Percentiles rank a stretch among this genome's conserved stretches.
These are phyloP conservation scores for Yamadazyma triangularis DNA, from an alignment of 1,139 yeast genomes.

Conservation along the genomic window DNA sequence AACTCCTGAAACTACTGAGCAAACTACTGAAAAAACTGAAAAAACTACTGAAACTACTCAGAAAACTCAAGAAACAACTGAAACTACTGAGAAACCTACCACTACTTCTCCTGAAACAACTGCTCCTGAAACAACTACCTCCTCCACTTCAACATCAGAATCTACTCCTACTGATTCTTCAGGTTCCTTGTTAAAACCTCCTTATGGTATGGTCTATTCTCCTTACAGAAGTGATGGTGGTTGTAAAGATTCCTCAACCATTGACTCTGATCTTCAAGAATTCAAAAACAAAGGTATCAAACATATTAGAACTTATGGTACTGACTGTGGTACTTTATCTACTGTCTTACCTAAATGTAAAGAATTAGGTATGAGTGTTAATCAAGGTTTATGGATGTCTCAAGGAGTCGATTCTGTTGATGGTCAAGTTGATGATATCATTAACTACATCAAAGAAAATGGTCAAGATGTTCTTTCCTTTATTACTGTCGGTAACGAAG, in stretches of 20 bases:
- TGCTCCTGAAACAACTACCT: slow-evolving; percentile 7
- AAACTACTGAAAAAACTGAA: slow-evolving; percentile 10
- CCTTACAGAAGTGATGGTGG: slow-evolving; percentile 68
- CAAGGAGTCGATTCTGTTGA: slow-evolving; percentile 70
- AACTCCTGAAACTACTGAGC: slow-evolving; percentile 6
- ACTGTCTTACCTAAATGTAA: slow-evolving; percentile 62
- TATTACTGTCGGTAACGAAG: slow-evolving; percentile 86
- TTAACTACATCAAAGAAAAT: slow-evolving; percentile 46
- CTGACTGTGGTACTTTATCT: slow-evolving; percentile 70
- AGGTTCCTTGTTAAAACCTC: slow-evolving; percentile 24
- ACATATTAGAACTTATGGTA: slow-evolving; percentile 73
- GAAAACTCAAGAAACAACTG: slow-evolving; percentile 12
- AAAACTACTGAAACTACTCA: slow-evolving; percentile 12
- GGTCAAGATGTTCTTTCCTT: slow-evolving; percentile 70
- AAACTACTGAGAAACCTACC: slow-evolving; percentile 9
- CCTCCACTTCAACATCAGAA: slow-evolving; percentile 12
- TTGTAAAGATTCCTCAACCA: slow-evolving; percentile 58
- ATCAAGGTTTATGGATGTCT: slow-evolving; percentile 84
- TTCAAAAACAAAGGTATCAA: slow-evolving; percentile 60
- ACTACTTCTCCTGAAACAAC: slow-evolving; percentile 18
- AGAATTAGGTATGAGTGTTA: slow-evolving; percentile 62
- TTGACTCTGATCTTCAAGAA: slow-evolving; percentile 53
- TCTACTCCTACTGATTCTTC: slow-evolving; percentile 2
- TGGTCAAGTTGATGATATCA: slow-evolving; percentile 48
- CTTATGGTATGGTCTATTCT: slow-evolving; percentile 66